Base-by-base conservation (phyloP, 202 grass and related monocot species). In the Setaria viridis region DNA sequence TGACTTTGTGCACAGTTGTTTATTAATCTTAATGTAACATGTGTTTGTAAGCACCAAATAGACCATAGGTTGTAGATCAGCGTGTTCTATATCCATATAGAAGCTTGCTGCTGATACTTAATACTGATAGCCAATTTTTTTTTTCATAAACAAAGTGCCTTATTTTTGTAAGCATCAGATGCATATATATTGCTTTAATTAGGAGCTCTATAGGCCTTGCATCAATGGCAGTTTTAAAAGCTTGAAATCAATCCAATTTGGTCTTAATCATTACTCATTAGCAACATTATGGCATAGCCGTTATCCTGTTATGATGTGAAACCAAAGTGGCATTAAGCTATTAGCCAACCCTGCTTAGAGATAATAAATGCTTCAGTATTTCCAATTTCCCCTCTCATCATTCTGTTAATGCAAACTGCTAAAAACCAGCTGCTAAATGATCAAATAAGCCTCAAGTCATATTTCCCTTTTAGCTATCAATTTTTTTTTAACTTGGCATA, bases 401-500 rank as follows among this genome's bases (percentile, higher is more conserved):
- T 30, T 17, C 21, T 9, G n/a, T 12, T 33, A 59, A 33, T 69
- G 49, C 54, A 47, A 85, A 53, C 11, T 5, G 14, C 16, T 69
- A 58, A 45, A 56, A 5, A n/a, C 11, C 11, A 60, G 25, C 56
- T 58, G 30, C 51, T 71, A 72, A 59, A 21, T 68, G 39, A 77
- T 35, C 17, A 78, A 84, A 76, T 29, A 49, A 74, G 25, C 54
- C 17, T 69, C 12, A 68, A 46, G 7, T 37, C 3, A 9, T 70
- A 60, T 78, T 37, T 85, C n/a, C 49, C 21, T 76, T 50, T 48
- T 50, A 67, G 11, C n/a, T 80, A 13, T 64, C 34, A 55, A 20
- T 6, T 37, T 41, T 41, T 11, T 76, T 82, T 82, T 83, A 43
- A 87, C 13, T 74, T 37, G 35, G 10, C 77, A 82, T 65, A 62